Base-by-base conservation (phyloP, 129 eudicot species). In the Ambrosia trifida region DNA sequence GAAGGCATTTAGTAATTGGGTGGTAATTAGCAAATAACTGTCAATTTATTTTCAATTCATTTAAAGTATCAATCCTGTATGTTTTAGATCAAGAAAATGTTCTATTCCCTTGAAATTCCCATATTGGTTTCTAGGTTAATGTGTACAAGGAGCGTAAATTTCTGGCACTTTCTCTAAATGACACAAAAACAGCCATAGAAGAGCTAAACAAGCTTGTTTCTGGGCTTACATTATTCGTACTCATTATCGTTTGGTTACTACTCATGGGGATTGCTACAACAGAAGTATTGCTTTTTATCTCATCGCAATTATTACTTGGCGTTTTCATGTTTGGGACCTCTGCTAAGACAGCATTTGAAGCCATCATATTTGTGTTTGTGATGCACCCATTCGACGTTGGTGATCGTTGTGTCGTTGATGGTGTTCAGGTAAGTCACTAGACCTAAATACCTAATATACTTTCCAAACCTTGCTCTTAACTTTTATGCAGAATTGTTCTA, bases 301-400 rank as follows among this genome's bases (percentile, higher is more conserved):
- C 91, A 30, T 88, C 96, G 19, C 91, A 85, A 75, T 72, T 88
- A 13, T 76, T 88, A 62, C 83, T 88, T 52, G 79, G 76, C 38
- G 85, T 76, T 11, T 88, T 88, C 73, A 81, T 85, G 68, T 83
- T 85, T 52, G 90, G 96, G 20, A 88, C 78, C 45, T 79, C 87
- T 12, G 75, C 76, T 68, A 88, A 77, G 68, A 79, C 91, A 36
- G 79, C 79, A 20, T 88, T 85, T 33, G 95, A 88, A 59, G 95
- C 90, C 49, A 75, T 85, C 59, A 82, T 84, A 17, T 87, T 84
- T 31, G 87, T 82, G 52, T 87, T 87, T 66, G 68, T 87, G 13
- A 84, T 77, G 80, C 95, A 87, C 51, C 95, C 90, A 2, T 88
- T 82, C 65, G 95, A 88, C 44, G 95, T 88, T 4, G 95, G 95